Base-by-base conservation (phyloP, 768 basidiomycete genomes). In the Sporobolomyces roseus region DNA sequence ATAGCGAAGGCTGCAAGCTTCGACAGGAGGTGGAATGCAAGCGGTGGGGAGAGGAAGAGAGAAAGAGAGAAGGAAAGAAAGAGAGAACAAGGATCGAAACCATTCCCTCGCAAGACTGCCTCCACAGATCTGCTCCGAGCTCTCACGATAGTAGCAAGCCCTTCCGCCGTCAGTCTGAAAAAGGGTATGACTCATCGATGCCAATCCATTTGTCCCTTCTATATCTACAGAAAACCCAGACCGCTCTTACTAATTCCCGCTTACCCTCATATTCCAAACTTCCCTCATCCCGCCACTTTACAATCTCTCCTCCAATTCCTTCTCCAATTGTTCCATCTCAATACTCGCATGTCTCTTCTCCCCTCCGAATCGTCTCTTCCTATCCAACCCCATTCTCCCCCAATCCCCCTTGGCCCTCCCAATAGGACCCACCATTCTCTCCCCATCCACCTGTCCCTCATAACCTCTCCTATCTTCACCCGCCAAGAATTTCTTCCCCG, bases 401-500 rank as follows among this genome's bases (percentile, higher is more conserved):
- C 41, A 58, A 45, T 58, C 56, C 19, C 56, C 56, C 21, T 60
- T 60, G 7, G 58, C 58, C 9, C 27, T 32, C 9, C 29, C 23
- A 25, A 60, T 60, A 14, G 45, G 30, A 14, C 56, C 56, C 43
- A 27, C 4, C n/a, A 21, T 21, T 9, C 29, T 9, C 21, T 17
- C 41, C 21, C 30, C 35, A 13, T 45, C n/a, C 16, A 3, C 27
- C 17, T 36, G 30, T 21, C 35, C 41, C 13, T 17, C 45, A 1
- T n/a, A 69, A 4, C 61, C 71, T 13, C 59, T 51, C 10, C 25
- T 43, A 32, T 62, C 27, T 53, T 73, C 67, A 1, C 71, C 71
- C 0, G 71, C 71, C 29, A 38, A n/a, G 30, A 38, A 41, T 7
- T 43, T 19, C 41, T 67, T 35, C 1, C 71, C 71, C 13, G 27